Conservation (phyloP, 805 yeast species). For the Yarrowia sp. region DNA sequence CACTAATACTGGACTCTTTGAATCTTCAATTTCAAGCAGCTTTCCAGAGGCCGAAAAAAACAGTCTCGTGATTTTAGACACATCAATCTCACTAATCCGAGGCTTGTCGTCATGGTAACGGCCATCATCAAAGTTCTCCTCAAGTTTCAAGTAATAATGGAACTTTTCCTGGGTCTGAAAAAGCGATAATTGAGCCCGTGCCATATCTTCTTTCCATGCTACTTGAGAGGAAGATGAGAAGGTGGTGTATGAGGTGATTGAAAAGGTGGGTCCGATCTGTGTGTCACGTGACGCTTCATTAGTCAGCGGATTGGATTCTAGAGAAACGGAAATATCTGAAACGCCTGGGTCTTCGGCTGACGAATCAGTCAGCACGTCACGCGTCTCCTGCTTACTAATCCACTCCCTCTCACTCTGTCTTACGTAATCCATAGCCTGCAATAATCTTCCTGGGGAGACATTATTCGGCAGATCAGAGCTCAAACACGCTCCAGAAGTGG, state of each 20-base stretch:
- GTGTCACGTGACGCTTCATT: constrained; percentile 16
- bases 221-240: constrained; percentile 50
- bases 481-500: constrained; percentile 66
- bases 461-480: constrained; percentile 49
- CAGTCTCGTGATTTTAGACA: constrained; percentile 48
- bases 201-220: constrained; percentile 72
- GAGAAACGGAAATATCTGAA: no score
- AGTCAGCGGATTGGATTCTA: no score
- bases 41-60: constrained; percentile 72
- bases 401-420: not conserved
- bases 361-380: no score
- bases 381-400: not conserved
- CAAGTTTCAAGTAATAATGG: constrained; percentile 48
- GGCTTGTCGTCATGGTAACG: constrained; percentile 67
- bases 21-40: constrained; percentile 59
- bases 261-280: constrained; percentile 61
- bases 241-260: constrained; percentile 56
- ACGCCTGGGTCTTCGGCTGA: no score
- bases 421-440: constrained; percentile 58
- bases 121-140: constrained; percentile 65
- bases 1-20: constrained; percentile 63
- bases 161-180: constrained; percentile 34
- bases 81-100: constrained; percentile 39
- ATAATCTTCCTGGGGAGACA: constrained; percentile 61
- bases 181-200: constrained; percentile 49